Evolutionary conservation across 2,329 filamentous ascomycete genomes (phyloP).

Genomic region (Emmonsia crescens): DNA sequence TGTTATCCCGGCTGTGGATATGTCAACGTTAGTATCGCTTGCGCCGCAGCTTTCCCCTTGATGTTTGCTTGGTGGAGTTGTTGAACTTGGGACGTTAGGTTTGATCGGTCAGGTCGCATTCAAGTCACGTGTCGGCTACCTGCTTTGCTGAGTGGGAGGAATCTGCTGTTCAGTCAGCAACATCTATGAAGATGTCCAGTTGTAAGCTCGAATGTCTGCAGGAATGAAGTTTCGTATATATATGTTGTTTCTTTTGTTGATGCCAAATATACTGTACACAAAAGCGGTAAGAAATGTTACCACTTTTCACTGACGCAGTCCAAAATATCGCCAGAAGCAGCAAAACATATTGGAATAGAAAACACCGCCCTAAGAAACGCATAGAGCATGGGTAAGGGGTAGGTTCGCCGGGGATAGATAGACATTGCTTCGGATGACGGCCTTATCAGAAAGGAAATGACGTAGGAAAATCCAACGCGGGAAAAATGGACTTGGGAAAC

Average conservation of each 20-base stretch:
- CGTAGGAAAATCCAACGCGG: neutral
- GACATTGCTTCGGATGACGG: neutral
- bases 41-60: neutral
- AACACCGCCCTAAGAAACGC: neutral
- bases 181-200: neutral
- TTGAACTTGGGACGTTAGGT: neutral
- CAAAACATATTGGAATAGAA: neutral
- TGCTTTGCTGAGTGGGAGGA: neutral
- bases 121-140: neutral
- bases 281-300: neutral
- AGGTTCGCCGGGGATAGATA: neutral
- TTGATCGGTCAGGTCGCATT: neutral
- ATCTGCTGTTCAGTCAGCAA: slow-evolving; percentile 1
- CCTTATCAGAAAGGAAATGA: neutral
- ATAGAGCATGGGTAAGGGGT: neutral
- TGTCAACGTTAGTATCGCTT: neutral
- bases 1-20: neutral
- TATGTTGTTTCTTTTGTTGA: slow-evolving; percentile 2
- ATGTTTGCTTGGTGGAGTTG: neutral
- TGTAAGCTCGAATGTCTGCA: neutral
- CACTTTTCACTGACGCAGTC: neutral
- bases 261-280: slow-evolving; percentile 3
- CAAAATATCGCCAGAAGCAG: neutral
- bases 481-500: neutral
- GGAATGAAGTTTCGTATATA: neutral